Evolutionary conservation across 768 basidiomycete genomes (phyloP).

Genomic region (Cystofilobasidium capitatum): DNA sequence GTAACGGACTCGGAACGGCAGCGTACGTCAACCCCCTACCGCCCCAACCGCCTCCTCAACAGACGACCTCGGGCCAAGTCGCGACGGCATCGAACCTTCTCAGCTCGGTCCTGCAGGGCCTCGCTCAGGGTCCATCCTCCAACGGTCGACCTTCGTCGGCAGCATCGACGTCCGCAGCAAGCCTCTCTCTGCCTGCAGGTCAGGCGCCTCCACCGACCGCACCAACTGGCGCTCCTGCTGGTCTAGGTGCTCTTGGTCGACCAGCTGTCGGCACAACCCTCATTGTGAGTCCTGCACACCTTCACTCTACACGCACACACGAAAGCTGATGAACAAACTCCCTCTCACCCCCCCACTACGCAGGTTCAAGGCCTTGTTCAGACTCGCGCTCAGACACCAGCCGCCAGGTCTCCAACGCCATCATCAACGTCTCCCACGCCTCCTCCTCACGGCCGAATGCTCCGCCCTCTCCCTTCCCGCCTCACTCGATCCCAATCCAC

Average conservation of each 20-base stretch:
- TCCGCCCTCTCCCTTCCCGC: neutral
- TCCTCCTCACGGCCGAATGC: neutral
- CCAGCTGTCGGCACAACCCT: neutral
- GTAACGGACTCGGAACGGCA: neutral
- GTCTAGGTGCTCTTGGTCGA: too few species aligned
- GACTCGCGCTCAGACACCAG: neutral
- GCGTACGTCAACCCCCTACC: constrained; percentile 1
- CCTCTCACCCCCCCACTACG: too few species aligned
- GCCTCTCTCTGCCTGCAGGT: too few species aligned
- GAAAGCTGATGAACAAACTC: too few species aligned
- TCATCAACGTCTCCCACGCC: neutral
- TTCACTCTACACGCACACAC: too few species aligned
- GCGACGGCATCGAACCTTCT: neutral
- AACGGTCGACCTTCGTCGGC: too few species aligned
- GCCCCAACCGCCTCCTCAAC: neutral
- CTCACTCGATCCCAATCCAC: neutral
- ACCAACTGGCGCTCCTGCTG: too few species aligned
- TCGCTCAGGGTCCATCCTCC: neutral
- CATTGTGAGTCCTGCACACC: neutral
- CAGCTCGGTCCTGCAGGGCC: neutral
- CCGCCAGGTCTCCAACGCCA: neutral
- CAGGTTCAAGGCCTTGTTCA: constrained; percentile 27
- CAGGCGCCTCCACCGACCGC: too few species aligned
- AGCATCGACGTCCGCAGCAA: too few species aligned
- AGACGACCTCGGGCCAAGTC: neutral